Evolutionary conservation across 2,329 filamentous ascomycete species (phyloP).

Genomic region (Beauveria bassiana): DNA sequence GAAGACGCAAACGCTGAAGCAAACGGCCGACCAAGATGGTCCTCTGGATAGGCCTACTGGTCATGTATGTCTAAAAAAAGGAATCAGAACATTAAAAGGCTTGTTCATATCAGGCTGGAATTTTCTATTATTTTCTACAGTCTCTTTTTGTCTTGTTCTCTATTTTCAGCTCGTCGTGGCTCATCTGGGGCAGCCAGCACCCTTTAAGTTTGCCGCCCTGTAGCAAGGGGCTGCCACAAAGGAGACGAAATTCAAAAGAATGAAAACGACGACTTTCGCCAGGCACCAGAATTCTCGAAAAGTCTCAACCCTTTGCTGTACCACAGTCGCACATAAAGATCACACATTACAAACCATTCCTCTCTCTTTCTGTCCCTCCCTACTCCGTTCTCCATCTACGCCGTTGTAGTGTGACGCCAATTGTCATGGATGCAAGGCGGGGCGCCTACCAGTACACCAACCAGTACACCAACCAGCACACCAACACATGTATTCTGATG

Average conservation of each 20-base stretch:
- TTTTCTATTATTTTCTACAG: background rate
- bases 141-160: background rate
- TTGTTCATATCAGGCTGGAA: no score
- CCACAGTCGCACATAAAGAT: background rate
- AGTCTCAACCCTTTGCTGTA: background rate
- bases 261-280: background rate
- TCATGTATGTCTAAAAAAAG: background rate
- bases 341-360: background rate
- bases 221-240: background rate
- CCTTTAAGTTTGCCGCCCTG: slow-evolving; percentile 3
- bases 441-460: background rate
- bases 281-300: background rate
- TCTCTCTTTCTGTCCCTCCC: background rate
- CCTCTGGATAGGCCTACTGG: no score
- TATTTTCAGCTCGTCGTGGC: background rate
- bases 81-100: no score
- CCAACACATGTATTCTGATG: background rate
- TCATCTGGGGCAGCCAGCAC: background rate
- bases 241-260: background rate
- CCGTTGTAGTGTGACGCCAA: background rate
- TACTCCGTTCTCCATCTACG: background rate
- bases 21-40: background rate
- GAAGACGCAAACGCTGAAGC: background rate
- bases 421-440: background rate
- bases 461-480: no score